Base-by-base conservation (phyloP, 805 yeast species). In the Candida taoyuanica region DNA sequence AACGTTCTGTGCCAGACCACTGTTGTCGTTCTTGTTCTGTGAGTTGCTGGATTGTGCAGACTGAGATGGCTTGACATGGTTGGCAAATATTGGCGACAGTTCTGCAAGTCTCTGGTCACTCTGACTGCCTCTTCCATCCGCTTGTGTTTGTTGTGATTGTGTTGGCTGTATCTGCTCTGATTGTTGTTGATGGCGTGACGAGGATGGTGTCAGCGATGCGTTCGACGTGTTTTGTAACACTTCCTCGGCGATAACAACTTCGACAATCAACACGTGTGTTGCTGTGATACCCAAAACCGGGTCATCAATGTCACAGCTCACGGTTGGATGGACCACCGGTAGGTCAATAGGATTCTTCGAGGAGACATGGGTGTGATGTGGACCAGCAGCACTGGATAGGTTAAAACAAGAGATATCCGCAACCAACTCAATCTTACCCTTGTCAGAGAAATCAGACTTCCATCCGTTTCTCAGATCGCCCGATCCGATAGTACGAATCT, bases 171-270 rank as follows among this genome's bases (percentile, higher is more conserved):
- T n/a, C n/a, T 36, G 44, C 26, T 45, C 37, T 17, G 29, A 17
- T 6, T 45, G 26, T 7, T 46, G 46, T 4, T 34, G 24, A 7
- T 21, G 17, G 17, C 45, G 46, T 3, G 60, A 52, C 6, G 62
- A 58, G 5, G 64, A 44, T 8, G 70, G 59, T 13, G 60, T 59
- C 18, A 60, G 42, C 4, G 65, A 58, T 17, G 16, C 7, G 17
- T 58, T 57, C 1, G 65, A 58, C 0, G 63, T 46, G 37, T 57
- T 46, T 51, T 74, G 81, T 23, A 82, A 58, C 7, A 76, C 47
- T 56, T 93, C 99, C 61, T 93, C 98, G 3, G 96, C 96, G 29
- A 93, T 87, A n/a, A 91, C 85, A 36, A 88, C 76, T 60, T 93
- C 98, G 26, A 89, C 78, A 12, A 87, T 75, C 32, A 93, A 64